phyloP scores from a whole-genome alignment of 2,329 filamentous ascomycete species.

The Aspergillus uvarum region DNA sequence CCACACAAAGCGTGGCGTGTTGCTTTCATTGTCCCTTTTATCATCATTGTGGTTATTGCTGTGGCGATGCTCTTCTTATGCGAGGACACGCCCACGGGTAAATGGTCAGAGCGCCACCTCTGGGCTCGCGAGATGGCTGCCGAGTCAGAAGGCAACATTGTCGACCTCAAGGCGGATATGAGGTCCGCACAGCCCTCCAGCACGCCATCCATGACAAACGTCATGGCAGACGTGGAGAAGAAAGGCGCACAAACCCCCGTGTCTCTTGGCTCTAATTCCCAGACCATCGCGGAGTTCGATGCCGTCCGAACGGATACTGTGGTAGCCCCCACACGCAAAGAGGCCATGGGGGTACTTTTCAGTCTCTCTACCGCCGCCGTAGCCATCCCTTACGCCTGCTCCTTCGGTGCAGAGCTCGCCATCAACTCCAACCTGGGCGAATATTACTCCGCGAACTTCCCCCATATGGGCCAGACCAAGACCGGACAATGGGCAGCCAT shows the following conservation, averaged over 20 bases:
- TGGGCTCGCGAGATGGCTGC: slow-evolving; percentile 49
- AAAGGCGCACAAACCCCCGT: slow-evolving; percentile 29
- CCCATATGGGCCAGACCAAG: slow-evolving; percentile 53
- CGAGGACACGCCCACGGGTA: slow-evolving; percentile 78
- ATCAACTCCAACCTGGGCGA: slow-evolving; percentile 61
- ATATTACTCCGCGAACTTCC: slow-evolving; percentile 60
- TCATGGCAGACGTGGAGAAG: slow-evolving; percentile 34
- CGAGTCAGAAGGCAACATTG: slow-evolving; percentile 27
- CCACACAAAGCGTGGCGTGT: slow-evolving; percentile 77
- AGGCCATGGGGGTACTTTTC: slow-evolving; percentile 61
- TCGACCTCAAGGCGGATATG: slow-evolving; percentile 30
- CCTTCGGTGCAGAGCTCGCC: slow-evolving; percentile 60
- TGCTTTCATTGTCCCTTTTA: slow-evolving; percentile 78
- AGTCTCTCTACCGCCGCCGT: slow-evolving; percentile 58
- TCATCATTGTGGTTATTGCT: slow-evolving; percentile 68
- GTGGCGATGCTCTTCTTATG: slow-evolving; percentile 70
- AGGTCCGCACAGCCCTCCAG: slow-evolving; percentile 23
- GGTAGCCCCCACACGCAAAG: slow-evolving; percentile 60
- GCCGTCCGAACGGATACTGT: slow-evolving; percentile 60
- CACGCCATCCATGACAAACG: slow-evolving; percentile 27
- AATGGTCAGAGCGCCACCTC: slow-evolving; percentile 71
- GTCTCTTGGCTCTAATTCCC: slow-evolving; percentile 38
- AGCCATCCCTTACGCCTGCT: slow-evolving; percentile 58
- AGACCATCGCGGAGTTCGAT: slow-evolving; percentile 50
- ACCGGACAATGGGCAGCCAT: slow-evolving; percentile 57